These are phyloP conservation scores for Fusarium xyrophilum DNA, from an alignment of 2,329 filamentous ascomycete genomes.

Conservation along the genomic window DNA sequence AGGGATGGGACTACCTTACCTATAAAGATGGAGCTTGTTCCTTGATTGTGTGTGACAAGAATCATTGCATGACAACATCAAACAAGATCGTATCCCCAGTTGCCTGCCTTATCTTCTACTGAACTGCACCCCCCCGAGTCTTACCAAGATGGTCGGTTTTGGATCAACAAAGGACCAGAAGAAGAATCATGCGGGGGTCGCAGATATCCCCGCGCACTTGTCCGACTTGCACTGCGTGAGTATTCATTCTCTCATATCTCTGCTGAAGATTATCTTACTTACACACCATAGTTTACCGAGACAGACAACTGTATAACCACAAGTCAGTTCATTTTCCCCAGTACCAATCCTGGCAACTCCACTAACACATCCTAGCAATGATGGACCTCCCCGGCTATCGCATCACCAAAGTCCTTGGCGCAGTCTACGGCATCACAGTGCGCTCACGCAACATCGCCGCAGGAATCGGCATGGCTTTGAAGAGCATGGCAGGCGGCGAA, in stretches of 20 bases:
- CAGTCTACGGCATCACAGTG: slow-evolving; percentile 64
- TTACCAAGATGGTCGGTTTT: slow-evolving; percentile 38
- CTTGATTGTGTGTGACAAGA: not conserved
- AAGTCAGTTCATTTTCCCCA: slow-evolving; percentile 44
- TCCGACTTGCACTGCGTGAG: slow-evolving; percentile 58
- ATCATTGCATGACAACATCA: not conserved
- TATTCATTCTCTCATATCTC: not conserved
- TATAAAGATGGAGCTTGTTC: slow-evolving; percentile 20
- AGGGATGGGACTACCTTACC: not conserved
- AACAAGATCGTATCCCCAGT: not conserved
- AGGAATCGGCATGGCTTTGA: slow-evolving; percentile 61
- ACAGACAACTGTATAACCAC: slow-evolving; percentile 67
- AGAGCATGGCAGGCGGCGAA: slow-evolving; percentile 65
- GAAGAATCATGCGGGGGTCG: slow-evolving; percentile 41
- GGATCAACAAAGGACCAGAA: slow-evolving; percentile 36
- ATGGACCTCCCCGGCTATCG: slow-evolving; percentile 68
- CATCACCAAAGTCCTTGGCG: slow-evolving; percentile 63
- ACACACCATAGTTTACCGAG: slow-evolving; percentile 54
- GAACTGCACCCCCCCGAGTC: not conserved
- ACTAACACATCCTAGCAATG: slow-evolving; percentile 53
- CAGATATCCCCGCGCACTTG: slow-evolving; percentile 50
- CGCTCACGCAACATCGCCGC: slow-evolving; percentile 66
- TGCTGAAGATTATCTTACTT: not conserved
- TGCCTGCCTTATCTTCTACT: not conserved
- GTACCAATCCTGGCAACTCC: not conserved